Evolutionary conservation across 352 stramenopile species (phyloP), one percentile per base, ranked within the genome.

Genomic region (Aphanomyces invadans): DNA sequence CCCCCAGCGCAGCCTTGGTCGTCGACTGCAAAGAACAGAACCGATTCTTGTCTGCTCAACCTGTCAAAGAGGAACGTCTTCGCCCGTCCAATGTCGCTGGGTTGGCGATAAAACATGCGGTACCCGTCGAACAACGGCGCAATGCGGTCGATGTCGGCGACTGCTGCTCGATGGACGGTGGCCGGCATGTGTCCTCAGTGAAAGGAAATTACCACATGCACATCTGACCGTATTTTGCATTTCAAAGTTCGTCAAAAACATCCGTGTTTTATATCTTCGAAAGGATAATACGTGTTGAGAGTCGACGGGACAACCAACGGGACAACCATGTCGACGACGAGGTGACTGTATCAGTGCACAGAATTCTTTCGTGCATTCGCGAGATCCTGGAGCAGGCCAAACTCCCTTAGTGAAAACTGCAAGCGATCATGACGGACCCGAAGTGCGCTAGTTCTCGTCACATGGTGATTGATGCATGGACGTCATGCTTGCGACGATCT

Each of bases 71-170:
- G 39, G 26, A 67, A 67, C 26, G 31, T 11, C 46, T 33, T 32
- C 5, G 60, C 60, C 25, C 60, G 60, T 25, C 12, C 25, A 4
- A 67, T 5, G 36, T 67, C 60, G 42, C 60, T 67, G 9, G 45
- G 46, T 23, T 67, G 60, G 3, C 57, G 21, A 32, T 67, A 67
- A 28, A 67, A 67, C 19, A 67, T 44, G 19, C 60, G 29, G 28
- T 67, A 67, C 7, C 38, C 60, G n/a, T 67, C 60, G 36, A 67
- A 67, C 10, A 67, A 21, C 10, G 60, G 60, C 11, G 60, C 60
- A 17, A 67, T 25, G 17, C 28, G n/a, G 32, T 17, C 29, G 0
- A 67, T 44, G 21, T 56, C 60, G 25, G 42, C 60, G 21, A 44
- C 38, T 2, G 23, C 32, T 26, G 60, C 60, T 33, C 42, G 60